phyloP scores from a whole-genome alignment of 2,329 filamentous ascomycete species.

The Ophiostoma piceae region DNA sequence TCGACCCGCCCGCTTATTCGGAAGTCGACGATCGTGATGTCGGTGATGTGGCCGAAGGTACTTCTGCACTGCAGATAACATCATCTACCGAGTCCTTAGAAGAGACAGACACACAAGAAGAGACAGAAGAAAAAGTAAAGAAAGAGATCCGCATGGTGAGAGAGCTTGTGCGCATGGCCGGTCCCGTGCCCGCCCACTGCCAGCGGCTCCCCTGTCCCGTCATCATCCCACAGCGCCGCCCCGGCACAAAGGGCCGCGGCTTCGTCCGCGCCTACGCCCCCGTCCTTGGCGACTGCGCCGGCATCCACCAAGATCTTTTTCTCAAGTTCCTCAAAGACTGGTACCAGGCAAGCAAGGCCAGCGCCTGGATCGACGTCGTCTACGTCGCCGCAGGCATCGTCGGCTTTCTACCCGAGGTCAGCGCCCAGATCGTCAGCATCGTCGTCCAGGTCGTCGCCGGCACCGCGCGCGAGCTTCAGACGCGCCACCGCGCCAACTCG shows the following conservation, averaged over 20 bases:
- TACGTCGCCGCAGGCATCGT: neutral
- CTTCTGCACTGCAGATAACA: neutral
- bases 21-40: conserved; percentile 8
- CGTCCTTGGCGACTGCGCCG: neutral
- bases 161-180: neutral
- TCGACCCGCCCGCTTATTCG: conserved; percentile 24
- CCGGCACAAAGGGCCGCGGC: neutral
- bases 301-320: neutral
- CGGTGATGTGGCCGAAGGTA: neutral
- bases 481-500: conserved; percentile 29
- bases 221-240: neutral
- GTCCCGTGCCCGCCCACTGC: neutral
- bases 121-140: neutral
- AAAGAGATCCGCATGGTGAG: neutral
- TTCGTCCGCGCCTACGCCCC: neutral
- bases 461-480: conserved; percentile 31
- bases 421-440: conserved; percentile 27
- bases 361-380: neutral
- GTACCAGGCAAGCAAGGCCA: conserved; percentile 5
- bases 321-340: neutral
- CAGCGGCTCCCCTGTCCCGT: neutral
- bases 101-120: neutral
- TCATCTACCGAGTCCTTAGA: too few species aligned
- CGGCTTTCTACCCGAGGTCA: neutral
- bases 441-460: conserved; percentile 31